Base-by-base conservation (phyloP, 1,284 basidiomycete species). In the Athelia sp. region DNA sequence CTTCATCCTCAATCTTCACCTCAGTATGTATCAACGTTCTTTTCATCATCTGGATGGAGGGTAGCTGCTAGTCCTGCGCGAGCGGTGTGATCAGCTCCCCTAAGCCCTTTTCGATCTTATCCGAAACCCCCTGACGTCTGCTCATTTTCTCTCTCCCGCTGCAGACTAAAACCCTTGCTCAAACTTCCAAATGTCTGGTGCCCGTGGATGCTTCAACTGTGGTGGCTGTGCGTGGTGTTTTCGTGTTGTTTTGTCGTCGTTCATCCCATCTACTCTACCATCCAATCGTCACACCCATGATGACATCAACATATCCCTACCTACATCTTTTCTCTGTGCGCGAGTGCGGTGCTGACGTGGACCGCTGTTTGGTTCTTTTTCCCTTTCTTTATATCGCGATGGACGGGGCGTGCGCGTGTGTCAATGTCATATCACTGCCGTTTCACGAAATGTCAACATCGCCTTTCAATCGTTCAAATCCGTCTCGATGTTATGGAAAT, bases 131-230 rank as follows among this genome's bases (percentile, higher is more conserved):
- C 55, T 60, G 49, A 62, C 49, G 1, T 47, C 23, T n/a, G n/a
- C 50, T 49, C 57, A n/a, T 36, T 46, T 53, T 50, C 34, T 23
- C 57, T 60, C 56, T 47, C 50, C 51, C 26, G 50, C 49, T 47
- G 31, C 55, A 55, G 15, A 6, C 36, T n/a, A 6, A 6, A 40
- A 53, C 47, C 32, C 46, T 58, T 53, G 6, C 36, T 40, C 36
- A 60, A 61, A 57, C 62, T 74, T 6, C 26, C 4, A 62, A 59
- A 89, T 89, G 86, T 78, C 85, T 60, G 78, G 81, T 53, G 79
- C 75, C 52, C 76, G 88, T 65, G 85, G 84, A 68, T 90, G 87
- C 67, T 90, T 86, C 63, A 90, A 89, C 68, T 90, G 88, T 74
- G 88, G 87, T 70, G 84, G 81, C 70, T 81, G 86, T 87, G 77